These are phyloP conservation scores for Globisporangium solare DNA, from an alignment of 352 stramenopile genomes.

Conservation along the genomic window DNA sequence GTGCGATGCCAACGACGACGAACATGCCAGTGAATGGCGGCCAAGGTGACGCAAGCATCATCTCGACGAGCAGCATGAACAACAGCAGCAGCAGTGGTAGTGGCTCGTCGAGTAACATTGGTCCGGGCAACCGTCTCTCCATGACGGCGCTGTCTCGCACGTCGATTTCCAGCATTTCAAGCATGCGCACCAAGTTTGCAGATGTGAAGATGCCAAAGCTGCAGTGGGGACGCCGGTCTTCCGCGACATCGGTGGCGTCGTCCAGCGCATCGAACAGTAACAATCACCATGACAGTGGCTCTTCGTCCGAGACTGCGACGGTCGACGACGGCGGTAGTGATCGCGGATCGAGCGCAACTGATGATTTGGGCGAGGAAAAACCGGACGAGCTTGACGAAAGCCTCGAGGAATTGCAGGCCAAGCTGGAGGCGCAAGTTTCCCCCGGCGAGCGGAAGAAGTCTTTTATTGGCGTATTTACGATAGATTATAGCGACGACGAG, in stretches of 20 bases:
- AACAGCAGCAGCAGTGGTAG: slow-evolving; percentile 22
- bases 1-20: slow-evolving; percentile 61
- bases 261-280: slow-evolving; percentile 17
- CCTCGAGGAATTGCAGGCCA: slow-evolving; percentile 20
- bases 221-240: slow-evolving; percentile 42
- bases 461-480: slow-evolving; percentile 77
- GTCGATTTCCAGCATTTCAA: slow-evolving; percentile 39
- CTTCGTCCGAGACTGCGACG: slow-evolving; percentile 58
- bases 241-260: slow-evolving; percentile 11
- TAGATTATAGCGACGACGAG: slow-evolving; percentile 78
- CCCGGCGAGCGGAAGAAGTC: slow-evolving; percentile 27
- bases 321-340: slow-evolving; percentile 63
- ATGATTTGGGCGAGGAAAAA: slow-evolving; percentile 35
- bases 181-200: slow-evolving; percentile 36
- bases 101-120: slow-evolving; percentile 14
- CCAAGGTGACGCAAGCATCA: slow-evolving; percentile 61
- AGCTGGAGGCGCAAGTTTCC: slow-evolving; percentile 11
- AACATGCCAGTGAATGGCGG: slow-evolving; percentile 69
- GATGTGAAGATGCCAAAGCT: slow-evolving; percentile 75
- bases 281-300: slow-evolving; percentile 51
- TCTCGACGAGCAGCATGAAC: slow-evolving; percentile 49
- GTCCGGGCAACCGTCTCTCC: slow-evolving; percentile 28
- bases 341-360: slow-evolving; percentile 42
- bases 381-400: slow-evolving; percentile 26
- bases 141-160: slow-evolving; percentile 39